Conservation (phyloP, 345 rosid species). For the Carallia brachiata region DNA sequence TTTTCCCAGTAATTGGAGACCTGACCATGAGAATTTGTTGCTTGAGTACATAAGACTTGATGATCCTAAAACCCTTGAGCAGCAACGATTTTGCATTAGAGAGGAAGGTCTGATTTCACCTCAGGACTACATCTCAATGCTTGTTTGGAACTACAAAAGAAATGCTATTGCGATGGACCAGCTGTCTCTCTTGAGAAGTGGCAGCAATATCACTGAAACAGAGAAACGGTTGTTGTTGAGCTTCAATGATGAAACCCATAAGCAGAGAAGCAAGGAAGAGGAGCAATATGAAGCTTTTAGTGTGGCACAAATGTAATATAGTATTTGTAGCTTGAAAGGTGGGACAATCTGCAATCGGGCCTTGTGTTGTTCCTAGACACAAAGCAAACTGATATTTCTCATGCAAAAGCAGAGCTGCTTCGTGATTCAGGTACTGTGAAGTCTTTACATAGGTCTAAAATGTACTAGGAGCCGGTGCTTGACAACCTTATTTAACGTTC, state of each 20-base stretch:
- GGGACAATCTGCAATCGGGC: background rate
- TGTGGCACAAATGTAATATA: conserved; percentile 20
- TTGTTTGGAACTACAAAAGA: conserved; percentile 96
- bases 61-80: conserved; percentile 72
- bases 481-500: too few species aligned
- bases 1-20: conserved; percentile 84
- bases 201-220: conserved; percentile 19
- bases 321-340: background rate
- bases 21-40: conserved; percentile 82
- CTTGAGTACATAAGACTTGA: conserved; percentile 74
- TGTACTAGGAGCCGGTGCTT: too few species aligned
- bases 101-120: conserved; percentile 89
- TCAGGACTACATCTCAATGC: conserved; percentile 85
- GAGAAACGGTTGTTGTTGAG: conserved; percentile 18
- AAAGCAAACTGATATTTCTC: conserved; percentile 1
- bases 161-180: conserved; percentile 69
- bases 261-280: conserved; percentile 14
- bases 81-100: conserved; percentile 56
- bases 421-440: background rate
- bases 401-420: background rate
- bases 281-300: conserved; percentile 19
- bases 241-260: background rate
- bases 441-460: background rate
- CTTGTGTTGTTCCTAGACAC: background rate
- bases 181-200: conserved; percentile 45